Conservation (phyloP, 1,284 basidiomycete genomes). For the Coniophora puteana region DNA sequence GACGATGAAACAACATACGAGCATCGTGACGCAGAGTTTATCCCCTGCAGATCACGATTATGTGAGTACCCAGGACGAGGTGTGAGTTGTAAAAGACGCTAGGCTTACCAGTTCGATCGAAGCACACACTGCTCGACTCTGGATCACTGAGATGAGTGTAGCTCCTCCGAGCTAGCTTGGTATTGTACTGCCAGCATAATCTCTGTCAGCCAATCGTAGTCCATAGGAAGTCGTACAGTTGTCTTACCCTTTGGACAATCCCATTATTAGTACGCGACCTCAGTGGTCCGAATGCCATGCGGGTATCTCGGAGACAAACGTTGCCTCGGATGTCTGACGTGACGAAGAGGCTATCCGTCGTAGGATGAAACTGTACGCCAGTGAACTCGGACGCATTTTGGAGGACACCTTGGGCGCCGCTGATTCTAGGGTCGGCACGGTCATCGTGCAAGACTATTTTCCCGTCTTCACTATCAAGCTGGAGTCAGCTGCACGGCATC, state of each 20-base stretch:
- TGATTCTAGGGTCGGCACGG: constrained; percentile 30
- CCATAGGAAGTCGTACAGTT: neutral
- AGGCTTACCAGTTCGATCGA: constrained; percentile 57
- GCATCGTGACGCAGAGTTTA: constrained; percentile 59
- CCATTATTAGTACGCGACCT: constrained; percentile 43
- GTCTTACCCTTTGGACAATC: constrained; percentile 46
- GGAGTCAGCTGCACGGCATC: neutral
- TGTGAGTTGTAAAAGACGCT: constrained; percentile 5
- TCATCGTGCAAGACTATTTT: constrained; percentile 57
- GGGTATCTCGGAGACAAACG: constrained; percentile 65
- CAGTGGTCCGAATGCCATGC: constrained; percentile 68
- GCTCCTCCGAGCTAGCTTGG: constrained; percentile 48
- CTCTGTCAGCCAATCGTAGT: neutral
- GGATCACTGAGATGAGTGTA: constrained; percentile 44
- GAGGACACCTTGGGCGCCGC: constrained; percentile 44
- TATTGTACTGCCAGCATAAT: constrained; percentile 51
- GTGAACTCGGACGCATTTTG: constrained; percentile 54
- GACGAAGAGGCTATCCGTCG: constrained; percentile 60
- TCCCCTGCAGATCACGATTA: constrained; percentile 37
- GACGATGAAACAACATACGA: constrained; percentile 38
- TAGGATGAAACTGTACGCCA: constrained; percentile 60
- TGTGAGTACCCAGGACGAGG: constrained; percentile 8
- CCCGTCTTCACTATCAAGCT: constrained; percentile 57
- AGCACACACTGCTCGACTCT: constrained; percentile 61
- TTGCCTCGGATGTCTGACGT: constrained; percentile 55